Conservation (phyloP, 192 early-diverging fungal genomes). For the Podila horticola region DNA sequence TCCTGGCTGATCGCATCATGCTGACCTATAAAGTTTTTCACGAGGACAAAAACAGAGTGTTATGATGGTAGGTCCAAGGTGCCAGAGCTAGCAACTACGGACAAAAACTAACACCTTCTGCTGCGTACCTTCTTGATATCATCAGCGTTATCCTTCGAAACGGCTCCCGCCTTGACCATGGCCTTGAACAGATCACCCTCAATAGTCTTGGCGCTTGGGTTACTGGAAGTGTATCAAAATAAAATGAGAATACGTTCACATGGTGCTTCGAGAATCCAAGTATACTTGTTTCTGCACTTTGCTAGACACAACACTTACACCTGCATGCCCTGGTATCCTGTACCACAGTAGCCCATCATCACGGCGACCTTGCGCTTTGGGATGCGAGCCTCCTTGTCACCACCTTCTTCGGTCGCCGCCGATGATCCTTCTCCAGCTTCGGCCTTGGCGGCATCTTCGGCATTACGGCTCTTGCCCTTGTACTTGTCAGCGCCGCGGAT, state of each 20-base stretch:
- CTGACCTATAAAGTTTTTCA: conserved; percentile 63
- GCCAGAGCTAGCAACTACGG: background rate
- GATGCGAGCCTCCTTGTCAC: conserved; percentile 59
- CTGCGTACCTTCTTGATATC: conserved; percentile 75
- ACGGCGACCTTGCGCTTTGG: conserved; percentile 94
- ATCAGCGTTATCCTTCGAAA: conserved; percentile 88
- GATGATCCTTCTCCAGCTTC: background rate
- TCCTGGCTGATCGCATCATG: conserved; percentile 92
- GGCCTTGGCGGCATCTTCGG: conserved; percentile 21
- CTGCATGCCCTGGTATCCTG: conserved; percentile 98
- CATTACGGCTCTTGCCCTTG: conserved; percentile 32
- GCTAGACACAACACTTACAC: conserved; percentile 61
- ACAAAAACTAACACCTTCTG: background rate
- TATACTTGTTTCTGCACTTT: no score
- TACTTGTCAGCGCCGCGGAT: conserved; percentile 49
- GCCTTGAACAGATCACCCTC: conserved; percentile 93
- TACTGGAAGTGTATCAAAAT: conserved; percentile 52
- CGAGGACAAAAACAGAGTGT: background rate
- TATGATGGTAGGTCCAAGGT: background rate
- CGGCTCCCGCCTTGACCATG: conserved; percentile 78
- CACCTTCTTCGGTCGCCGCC: conserved; percentile 18
- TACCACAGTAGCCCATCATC: conserved; percentile 93
- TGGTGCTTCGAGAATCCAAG: no score
- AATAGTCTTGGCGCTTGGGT: conserved; percentile 83
- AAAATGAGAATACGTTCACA: background rate